phyloP scores from a whole-genome alignment of 23 red algal species.

The Gracilaria domingensis region DNA sequence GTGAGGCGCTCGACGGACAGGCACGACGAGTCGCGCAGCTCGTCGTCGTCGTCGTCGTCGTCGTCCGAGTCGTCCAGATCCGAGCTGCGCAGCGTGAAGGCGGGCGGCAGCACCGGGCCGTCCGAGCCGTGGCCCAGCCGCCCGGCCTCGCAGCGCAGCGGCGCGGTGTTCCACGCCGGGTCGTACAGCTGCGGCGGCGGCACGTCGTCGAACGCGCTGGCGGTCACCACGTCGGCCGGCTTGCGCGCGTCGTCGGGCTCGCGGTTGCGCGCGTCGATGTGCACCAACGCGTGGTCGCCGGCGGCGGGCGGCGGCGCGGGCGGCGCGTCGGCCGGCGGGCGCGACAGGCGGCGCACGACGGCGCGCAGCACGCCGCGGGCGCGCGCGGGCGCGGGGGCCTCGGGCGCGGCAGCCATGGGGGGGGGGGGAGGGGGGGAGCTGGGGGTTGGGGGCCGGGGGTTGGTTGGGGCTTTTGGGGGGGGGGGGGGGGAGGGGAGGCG shows the following conservation, averaged over 20 bases:
- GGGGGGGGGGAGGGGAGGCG: neutral
- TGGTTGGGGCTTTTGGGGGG: neutral
- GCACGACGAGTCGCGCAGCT: too few species aligned
- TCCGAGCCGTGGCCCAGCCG: conserved; percentile 18
- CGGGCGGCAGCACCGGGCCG: conserved; percentile 17
- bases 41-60: neutral
- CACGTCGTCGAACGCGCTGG: conserved; percentile 41
- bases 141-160: conserved; percentile 31
- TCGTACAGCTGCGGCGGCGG: conserved; percentile 41
- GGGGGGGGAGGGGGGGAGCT: neutral
- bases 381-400: neutral
- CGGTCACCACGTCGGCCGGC: neutral
- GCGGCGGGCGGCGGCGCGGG: neutral
- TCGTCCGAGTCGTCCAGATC: conserved; percentile 44
- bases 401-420: conserved; percentile 8
- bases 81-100: conserved; percentile 37
- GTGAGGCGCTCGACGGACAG: neutral
- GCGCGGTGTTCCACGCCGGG: conserved; percentile 29
- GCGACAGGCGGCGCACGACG: conserved; percentile 25
- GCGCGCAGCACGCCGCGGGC: conserved; percentile 8
- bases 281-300: conserved; percentile 8
- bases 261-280: neutral
- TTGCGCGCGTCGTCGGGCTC: conserved; percentile 12
- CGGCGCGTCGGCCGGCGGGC: neutral
- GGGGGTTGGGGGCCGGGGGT: neutral